phyloP scores from a whole-genome alignment of 805 yeast genomes.

The Candida sanyiensis region DNA sequence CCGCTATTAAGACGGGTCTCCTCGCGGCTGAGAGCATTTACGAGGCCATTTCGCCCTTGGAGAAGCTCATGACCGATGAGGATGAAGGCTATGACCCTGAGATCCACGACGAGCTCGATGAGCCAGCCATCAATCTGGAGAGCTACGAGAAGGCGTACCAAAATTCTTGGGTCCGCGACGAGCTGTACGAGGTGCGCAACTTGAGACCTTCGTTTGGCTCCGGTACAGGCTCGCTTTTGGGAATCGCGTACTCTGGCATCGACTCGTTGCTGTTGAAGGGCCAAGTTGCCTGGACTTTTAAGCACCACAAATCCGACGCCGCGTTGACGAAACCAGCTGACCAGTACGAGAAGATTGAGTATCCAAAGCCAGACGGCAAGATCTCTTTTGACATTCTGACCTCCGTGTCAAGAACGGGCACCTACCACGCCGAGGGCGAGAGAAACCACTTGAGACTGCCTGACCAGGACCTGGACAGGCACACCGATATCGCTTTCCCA shows the following conservation, averaged over 20 bases:
- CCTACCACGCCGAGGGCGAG: constrained; percentile 93
- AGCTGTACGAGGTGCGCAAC: constrained; percentile 79
- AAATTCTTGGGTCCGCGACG: constrained; percentile 82
- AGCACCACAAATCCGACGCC: constrained; percentile 66
- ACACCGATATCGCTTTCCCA: constrained; percentile 65
- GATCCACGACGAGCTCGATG: constrained; percentile 33
- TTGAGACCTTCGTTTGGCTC: constrained; percentile 86
- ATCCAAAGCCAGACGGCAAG: constrained; percentile 95
- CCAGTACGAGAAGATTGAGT: constrained; percentile 63
- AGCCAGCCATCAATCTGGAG: constrained; percentile 43
- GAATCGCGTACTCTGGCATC: constrained; percentile 77
- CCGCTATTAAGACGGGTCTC: constrained; percentile 95
- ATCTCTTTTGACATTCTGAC: constrained; percentile 89
- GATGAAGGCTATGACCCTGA: constrained; percentile 37
- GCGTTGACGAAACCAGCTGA: constrained; percentile 63
- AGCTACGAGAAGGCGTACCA: constrained; percentile 60
- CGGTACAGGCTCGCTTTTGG: constrained; percentile 73
- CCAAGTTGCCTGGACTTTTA: constrained; percentile 80
- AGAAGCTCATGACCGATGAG: constrained; percentile 36
- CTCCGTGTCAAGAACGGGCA: constrained; percentile 94
- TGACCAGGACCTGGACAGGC: constrained; percentile 56
- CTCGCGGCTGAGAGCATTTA: constrained; percentile 86
- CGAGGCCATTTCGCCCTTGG: constrained; percentile 42
- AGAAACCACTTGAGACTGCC: constrained; percentile 76
- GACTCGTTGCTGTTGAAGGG: constrained; percentile 78